phyloP scores from a whole-genome alignment of 768 basidiomycete genomes.

The Boletus insuetus region DNA sequence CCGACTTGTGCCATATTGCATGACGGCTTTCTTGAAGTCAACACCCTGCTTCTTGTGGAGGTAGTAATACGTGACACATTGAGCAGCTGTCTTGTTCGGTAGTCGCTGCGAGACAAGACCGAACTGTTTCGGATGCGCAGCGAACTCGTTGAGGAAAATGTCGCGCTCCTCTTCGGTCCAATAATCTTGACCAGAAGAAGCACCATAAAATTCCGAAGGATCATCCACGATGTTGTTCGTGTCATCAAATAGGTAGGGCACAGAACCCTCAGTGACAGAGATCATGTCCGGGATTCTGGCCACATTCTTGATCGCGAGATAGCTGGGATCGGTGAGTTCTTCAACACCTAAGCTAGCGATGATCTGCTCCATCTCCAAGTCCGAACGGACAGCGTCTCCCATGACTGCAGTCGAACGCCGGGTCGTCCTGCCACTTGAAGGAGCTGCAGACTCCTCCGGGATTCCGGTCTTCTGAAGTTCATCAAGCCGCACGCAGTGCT shows the following conservation, averaged over 20 bases:
- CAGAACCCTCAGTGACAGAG: conserved; percentile 56
- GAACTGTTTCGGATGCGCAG: conserved; percentile 89
- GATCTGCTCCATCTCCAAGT: conserved; percentile 96
- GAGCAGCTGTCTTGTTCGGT: conserved; percentile 78
- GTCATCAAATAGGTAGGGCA: conserved; percentile 75
- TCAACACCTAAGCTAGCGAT: conserved; percentile 92
- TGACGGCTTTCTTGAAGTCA: conserved; percentile 77
- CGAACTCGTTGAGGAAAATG: conserved; percentile 77
- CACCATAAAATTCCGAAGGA: conserved; percentile 74
- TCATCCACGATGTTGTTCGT: conserved; percentile 78
- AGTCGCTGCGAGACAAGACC: conserved; percentile 83
- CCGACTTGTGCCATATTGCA: conserved; percentile 63
- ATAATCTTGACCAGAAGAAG: conserved; percentile 68
- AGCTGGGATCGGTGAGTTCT: conserved; percentile 88
- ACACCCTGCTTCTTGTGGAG: conserved; percentile 87
- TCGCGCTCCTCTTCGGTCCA: conserved; percentile 88
- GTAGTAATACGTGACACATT: conserved; percentile 95
- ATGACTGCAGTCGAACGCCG: conserved; percentile 67
- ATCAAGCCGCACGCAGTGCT: conserved; percentile 69
- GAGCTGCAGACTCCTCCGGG: conserved; percentile 37
- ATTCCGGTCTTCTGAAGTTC: conserved; percentile 36
- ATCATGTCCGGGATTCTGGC: conserved; percentile 92
- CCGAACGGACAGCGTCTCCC: conserved; percentile 89
- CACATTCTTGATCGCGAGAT: conserved; percentile 81
- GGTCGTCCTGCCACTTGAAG: conserved; percentile 58